These are phyloP conservation scores for Bacidia gigantensis DNA, from an alignment of 495 filamentous ascomycete species.

Conservation along the genomic window DNA sequence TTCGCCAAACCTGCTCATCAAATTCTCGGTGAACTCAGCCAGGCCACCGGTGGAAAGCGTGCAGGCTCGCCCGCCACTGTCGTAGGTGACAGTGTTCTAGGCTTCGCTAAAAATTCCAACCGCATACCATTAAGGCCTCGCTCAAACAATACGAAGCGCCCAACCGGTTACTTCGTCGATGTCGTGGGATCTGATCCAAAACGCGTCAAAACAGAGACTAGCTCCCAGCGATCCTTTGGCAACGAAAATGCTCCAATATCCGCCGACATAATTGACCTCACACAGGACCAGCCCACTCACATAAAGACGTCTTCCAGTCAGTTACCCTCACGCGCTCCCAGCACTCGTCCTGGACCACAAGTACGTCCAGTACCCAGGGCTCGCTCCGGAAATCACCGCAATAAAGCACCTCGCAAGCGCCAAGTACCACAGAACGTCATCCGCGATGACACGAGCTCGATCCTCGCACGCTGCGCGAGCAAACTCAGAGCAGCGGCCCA, in stretches of 20 bases:
- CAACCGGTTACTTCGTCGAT: background rate
- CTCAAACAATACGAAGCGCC: background rate
- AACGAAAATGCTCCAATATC: background rate
- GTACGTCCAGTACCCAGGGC: background rate
- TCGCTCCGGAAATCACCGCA: background rate
- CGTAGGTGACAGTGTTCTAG: background rate
- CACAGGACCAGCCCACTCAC: background rate
- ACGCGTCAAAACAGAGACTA: slow-evolving; percentile 1
- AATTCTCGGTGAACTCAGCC: background rate
- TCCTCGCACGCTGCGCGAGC: slow-evolving; percentile 5
- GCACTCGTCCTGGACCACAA: background rate
- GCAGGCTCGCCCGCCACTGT: background rate
- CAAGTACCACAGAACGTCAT: background rate
- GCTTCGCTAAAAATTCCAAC: background rate
- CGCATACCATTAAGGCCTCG: background rate
- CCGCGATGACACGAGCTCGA: background rate
- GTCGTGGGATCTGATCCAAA: background rate
- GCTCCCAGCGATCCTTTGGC: background rate
- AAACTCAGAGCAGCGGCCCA: slow-evolving; percentile 5
- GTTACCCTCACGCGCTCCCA: background rate
- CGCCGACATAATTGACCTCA: slow-evolving; percentile 8
- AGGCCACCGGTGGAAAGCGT: background rate
- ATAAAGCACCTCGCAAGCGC: background rate
- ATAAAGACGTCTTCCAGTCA: background rate
- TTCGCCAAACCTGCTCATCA: slow-evolving; percentile 1